Evolutionary conservation across 2,329 filamentous ascomycete species (phyloP), one percentile per base, ranked within the genome.

Genomic region (Ophiosphaerella herpotricha): DNA sequence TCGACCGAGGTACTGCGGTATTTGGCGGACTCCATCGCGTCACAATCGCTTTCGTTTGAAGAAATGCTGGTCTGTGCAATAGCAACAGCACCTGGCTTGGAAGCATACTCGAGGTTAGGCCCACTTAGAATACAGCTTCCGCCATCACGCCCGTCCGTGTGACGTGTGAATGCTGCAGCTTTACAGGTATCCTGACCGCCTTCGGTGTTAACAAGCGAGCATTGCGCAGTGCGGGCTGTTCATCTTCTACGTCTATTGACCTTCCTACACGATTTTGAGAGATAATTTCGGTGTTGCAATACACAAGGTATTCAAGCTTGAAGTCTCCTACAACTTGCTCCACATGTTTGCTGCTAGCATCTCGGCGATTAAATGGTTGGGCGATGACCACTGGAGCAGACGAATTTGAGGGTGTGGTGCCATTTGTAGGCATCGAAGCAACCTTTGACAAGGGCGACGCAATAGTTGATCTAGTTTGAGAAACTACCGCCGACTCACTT

Each of bases 211-310:
- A 67, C 29, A 14, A 63, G 51, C 7, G 68, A 68, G 40, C 68
- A 71, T 49, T 65, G 58, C 9, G 55, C 61, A 43, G 64, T 57
- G 43, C 67, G 70, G 4, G 60, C 55, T 7, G 64, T 66, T 56
- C 49, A 39, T 56, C 55, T 1, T 64, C 54, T 2, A 62, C 55
- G 3, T 53, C 33, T 23, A 58, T 60, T 21, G 57, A 54, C 2
- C 31, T 43, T 8, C 57, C 54, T 4, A 66, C 32, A 7, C 55
- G 54, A 23, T 63, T 64, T 39, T 55, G 51, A 2, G 52, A 54
- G 3, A 55, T 48, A 14, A 66, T 46, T 8, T 61, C 54, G 2
- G 58, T 68, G 40, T 69, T 57, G 40, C 66, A 71, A n/a, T 61
- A 48, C 4, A 71, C 54, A 5, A 55, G 34, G 46, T 68, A 70